Evolutionary conservation across 495 filamentous ascomycete genomes (phyloP).

Genomic region (Hypoxylon intermedium): DNA sequence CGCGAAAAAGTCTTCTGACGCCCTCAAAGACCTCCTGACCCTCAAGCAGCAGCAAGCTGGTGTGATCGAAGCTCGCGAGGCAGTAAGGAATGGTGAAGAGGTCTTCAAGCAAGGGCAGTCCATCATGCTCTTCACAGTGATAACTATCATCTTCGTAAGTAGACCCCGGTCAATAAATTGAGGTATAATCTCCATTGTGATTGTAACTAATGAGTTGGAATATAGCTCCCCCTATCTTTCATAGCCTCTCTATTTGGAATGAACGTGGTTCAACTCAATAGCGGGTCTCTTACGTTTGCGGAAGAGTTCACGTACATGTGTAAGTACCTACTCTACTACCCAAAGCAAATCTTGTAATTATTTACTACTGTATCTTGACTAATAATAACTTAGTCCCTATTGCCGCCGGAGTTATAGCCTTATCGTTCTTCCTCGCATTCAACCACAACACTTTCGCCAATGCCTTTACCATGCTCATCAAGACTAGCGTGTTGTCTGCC

Average conservation of each 20-base stretch:
- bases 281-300: background rate
- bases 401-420: background rate
- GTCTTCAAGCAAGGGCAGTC: slow-evolving; percentile 61
- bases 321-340: slow-evolving; percentile 51
- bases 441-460: too few species aligned
- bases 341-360: background rate
- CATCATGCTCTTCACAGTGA: too few species aligned
- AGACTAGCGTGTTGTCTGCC: background rate
- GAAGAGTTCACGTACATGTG: background rate
- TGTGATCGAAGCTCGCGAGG: slow-evolving; percentile 62
- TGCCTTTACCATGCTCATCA: background rate
- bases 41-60: slow-evolving; percentile 69
- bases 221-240: background rate
- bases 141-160: slow-evolving; percentile 58
- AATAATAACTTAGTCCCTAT: background rate
- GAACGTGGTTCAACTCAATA: background rate
- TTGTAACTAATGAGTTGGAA: background rate
- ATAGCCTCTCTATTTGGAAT: background rate
- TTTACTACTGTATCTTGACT: background rate
- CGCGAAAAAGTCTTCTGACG: too few species aligned
- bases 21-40: slow-evolving; percentile 56
- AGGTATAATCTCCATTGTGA: background rate
- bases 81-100: slow-evolving; percentile 61
- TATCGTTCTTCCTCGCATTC: background rate
- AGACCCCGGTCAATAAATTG: too few species aligned